phyloP scores from a whole-genome alignment of 2,329 filamentous ascomycete genomes.

The Hyphodiscus sp. region DNA sequence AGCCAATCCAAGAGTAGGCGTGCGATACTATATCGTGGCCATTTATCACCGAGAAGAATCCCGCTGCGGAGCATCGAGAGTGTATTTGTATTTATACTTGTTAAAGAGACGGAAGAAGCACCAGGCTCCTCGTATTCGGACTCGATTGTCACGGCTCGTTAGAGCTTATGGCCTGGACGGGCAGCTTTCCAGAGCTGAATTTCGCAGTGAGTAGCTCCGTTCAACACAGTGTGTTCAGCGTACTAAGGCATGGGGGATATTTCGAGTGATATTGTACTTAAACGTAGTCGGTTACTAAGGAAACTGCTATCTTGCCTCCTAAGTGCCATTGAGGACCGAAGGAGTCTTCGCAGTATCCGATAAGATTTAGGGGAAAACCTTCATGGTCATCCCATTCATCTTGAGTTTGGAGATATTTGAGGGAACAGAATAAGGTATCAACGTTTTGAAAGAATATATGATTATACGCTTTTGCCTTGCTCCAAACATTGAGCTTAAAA shows the following conservation, averaged over 20 bases:
- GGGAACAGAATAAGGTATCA: conserved; percentile 19
- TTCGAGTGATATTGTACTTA: conserved; percentile 11
- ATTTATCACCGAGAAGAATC: conserved; percentile 33
- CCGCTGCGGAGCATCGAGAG: conserved; percentile 36
- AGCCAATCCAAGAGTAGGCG: conserved; percentile 38
- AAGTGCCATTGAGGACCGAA: conserved; percentile 30
- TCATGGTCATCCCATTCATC: conserved; percentile 26
- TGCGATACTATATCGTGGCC: conserved; percentile 38
- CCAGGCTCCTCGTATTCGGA: conserved; percentile 35
- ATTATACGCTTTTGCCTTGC: neutral
- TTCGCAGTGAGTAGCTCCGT: conserved; percentile 20
- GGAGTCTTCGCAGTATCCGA: conserved; percentile 25
- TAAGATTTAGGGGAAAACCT: conserved; percentile 24
- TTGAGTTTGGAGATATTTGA: conserved; percentile 15
- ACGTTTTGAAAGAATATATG: conserved; percentile 11
- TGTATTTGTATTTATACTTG: conserved; percentile 37
- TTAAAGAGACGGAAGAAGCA: conserved; percentile 36
- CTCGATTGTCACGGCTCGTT: conserved; percentile 27
- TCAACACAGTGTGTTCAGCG: conserved; percentile 20
- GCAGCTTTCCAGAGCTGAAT: conserved; percentile 21
- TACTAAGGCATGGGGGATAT: conserved; percentile 10
- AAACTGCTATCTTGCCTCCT: conserved; percentile 30
- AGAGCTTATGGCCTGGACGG: conserved; percentile 14
- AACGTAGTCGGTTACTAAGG: conserved; percentile 27
- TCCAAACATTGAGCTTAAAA: neutral